Base-by-base conservation (phyloP, 495 filamentous ascomycete species). In the Astrocystis sublimbata region DNA sequence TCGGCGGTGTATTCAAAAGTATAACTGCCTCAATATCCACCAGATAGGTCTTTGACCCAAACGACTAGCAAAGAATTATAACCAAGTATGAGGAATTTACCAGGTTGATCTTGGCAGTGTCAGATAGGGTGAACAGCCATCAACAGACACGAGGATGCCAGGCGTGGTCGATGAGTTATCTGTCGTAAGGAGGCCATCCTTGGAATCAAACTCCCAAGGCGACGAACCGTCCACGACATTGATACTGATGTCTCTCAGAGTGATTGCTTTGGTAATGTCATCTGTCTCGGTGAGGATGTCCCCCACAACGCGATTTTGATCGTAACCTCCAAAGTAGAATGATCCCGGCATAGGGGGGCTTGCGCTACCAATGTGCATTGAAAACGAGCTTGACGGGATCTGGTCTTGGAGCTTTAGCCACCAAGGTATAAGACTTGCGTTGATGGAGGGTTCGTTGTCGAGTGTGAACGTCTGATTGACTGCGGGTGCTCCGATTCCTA, bases 311-410 rank as follows among this genome's bases (percentile, higher is more conserved):
- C 79, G 70, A 49, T 69, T 76, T 47, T 78, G 73, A 62, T 86
- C 81, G 65, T 81, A 86, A 0, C 83, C 82, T 4, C 83, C 83
- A 43, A 81, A 75, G 26, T 76, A 61, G 40, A 84, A 67, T 4
- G 77, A 82, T 1, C 76, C 80, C 6, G 71, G 57, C 58, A 81
- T 75, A 3, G 62, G 60, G 8, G 72, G 70, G 6, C 64, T 55
- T 3, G 67, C 79, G 3, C 81, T 81, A 7, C 84, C 83, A 41
- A 85, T 78, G 63, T 86, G 84, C 65, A 86, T 72, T 6, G 78
- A 76, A 55, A 75, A 84, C 8, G 81, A 83, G 45, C 79, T 79
- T 1, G 82, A 84, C 0, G 76, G 73, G 23, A 74, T 79, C 2
- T 56, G 50, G 7, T 63, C 69, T 2, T 80, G 76, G 23, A 74